Evolutionary conservation across 2,329 filamentous ascomycete species (phyloP), one percentile per base, ranked within the genome.

Genomic region (Alternaria sp.): DNA sequence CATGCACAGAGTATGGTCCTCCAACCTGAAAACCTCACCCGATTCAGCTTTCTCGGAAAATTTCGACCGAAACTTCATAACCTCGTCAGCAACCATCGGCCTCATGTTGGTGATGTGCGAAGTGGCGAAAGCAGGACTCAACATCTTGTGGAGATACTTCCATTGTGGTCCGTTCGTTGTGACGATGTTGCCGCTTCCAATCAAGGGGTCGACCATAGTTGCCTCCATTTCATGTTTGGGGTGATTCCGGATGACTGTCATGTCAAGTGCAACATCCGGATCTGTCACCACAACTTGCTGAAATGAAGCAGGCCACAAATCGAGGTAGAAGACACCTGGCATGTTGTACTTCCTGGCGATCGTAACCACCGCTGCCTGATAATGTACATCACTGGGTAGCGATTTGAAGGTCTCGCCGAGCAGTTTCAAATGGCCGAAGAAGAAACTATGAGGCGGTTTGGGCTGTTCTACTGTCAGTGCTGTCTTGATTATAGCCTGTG

Each of bases 231-330:
- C 37, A 58, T 80, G 77, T 50, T 80, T 80, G 18, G 76, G 76
- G 41, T 78, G 71, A 21, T 73, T 75, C 18, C 74, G 72, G 20
- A 69, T 43, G 12, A 78, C 73, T 1, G 79, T 81, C 53, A 83
- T 67, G 25, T 84, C 71, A 4, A 78, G 69, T 10, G 78, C 72
- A 37, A 81, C 64, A n/a, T 81, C 77, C 6, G 80, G 76, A 56
- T 81, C 77, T 20, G 77, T 75, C 3, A 83, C 75, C 10, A 82
- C 70, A n/a, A 75, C 37, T 12, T 73, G 67, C 15, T 60, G 56
- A 6, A 68, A 71, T 3, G 73, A 75, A 7, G 81, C 44, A 0
- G 83, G 83, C 82, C 82, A 85, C 3, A 81, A 60, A 63, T 85
- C 83, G 5, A 84, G 55, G 63, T 84, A 84, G 69, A 81, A 84